Percentiles rank a stretch among this genome's conserved stretches.
phyloP scores from a whole-genome alignment of 2,329 filamentous ascomycete genomes.

The Sporothrix curviconia region DNA sequence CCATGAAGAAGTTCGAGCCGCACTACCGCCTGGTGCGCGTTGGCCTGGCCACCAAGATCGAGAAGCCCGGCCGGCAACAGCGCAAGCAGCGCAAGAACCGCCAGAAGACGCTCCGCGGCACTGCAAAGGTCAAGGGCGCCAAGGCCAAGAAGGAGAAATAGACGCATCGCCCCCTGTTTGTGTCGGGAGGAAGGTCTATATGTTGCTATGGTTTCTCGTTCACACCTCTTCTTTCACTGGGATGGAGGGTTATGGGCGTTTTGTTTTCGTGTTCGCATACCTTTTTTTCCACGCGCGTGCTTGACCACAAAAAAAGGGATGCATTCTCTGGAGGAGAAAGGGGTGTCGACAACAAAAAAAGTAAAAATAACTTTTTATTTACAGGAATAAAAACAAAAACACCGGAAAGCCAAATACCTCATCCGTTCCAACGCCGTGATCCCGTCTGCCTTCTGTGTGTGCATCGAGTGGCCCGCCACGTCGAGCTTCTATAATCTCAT shows the following conservation, averaged over 20 bases:
- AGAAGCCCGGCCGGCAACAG: constrained; percentile 97
- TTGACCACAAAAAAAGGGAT: not conserved
- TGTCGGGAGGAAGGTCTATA: constrained; percentile 13
- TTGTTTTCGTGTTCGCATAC: constrained; percentile 4
- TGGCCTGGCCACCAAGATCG: constrained; percentile 86
- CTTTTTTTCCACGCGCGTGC: constrained; percentile 1
- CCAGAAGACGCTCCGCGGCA: constrained; percentile 96
- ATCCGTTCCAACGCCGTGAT: not conserved
- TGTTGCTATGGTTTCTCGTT: too few species aligned
- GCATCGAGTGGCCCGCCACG: not conserved
- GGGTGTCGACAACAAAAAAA: constrained; percentile 2
- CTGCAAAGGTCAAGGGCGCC: constrained; percentile 95
- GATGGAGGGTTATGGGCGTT: constrained; percentile 7
- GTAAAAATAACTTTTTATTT: not conserved
- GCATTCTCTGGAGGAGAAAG: not conserved
- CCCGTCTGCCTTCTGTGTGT: too few species aligned
- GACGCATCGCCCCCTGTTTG: constrained; percentile 31
- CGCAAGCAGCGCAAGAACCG: constrained; percentile 99
- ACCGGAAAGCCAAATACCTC: not conserved
- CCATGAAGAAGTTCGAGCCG: constrained; percentile 99
- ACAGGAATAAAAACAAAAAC: constrained; percentile 13
- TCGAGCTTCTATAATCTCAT: not conserved
- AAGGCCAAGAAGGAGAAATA: constrained; percentile 93
- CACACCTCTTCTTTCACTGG: not conserved
- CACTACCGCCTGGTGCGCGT: constrained; percentile 94